Evolutionary conservation across 192 early-diverging fungal genomes (phyloP).

Genomic region (Coemansia furcata): DNA sequence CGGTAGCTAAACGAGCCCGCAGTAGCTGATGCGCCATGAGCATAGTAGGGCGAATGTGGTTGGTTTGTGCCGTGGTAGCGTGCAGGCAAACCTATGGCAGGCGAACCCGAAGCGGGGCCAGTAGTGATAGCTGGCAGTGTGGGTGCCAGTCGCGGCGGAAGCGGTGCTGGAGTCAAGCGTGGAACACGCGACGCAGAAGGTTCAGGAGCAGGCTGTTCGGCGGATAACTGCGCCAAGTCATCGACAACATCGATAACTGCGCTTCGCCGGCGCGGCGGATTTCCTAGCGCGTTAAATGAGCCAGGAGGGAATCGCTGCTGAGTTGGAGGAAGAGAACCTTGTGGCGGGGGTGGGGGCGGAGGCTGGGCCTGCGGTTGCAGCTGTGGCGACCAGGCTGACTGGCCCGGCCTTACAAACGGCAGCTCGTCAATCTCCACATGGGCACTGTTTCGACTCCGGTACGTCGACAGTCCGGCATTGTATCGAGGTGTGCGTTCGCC

Average conservation of each 20-base stretch:
- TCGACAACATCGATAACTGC: constrained; percentile 36
- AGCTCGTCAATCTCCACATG: constrained; percentile 48
- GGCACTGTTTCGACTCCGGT: constrained; percentile 44
- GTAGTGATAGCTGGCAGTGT: neutral
- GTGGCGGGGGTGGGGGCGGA: neutral
- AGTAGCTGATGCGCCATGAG: constrained; percentile 31
- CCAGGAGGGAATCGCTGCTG: constrained; percentile 1
- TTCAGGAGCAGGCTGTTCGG: neutral
- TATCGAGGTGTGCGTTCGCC: constrained; percentile 27
- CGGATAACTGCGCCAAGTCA: constrained; percentile 3
- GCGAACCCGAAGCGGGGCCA: neutral
- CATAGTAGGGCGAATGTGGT: constrained; percentile 47
- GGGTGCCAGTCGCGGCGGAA: constrained; percentile 4
- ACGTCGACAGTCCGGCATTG: constrained; percentile 16
- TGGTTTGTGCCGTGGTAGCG: constrained; percentile 49
- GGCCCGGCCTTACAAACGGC: constrained; percentile 36
- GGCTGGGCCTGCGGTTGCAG: constrained; percentile 2
- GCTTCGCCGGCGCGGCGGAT: constrained; percentile 22
- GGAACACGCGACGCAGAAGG: neutral
- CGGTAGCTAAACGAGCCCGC: constrained; percentile 9
- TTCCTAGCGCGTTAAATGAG: neutral
- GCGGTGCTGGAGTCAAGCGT: constrained; percentile 4
- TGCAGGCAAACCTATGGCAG: constrained; percentile 16
- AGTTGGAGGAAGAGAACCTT: neutral
- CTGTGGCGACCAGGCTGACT: constrained; percentile 18